Evolutionary conservation across 2,329 filamentous ascomycete species (phyloP).

Genomic region (Diaporthe eres): DNA sequence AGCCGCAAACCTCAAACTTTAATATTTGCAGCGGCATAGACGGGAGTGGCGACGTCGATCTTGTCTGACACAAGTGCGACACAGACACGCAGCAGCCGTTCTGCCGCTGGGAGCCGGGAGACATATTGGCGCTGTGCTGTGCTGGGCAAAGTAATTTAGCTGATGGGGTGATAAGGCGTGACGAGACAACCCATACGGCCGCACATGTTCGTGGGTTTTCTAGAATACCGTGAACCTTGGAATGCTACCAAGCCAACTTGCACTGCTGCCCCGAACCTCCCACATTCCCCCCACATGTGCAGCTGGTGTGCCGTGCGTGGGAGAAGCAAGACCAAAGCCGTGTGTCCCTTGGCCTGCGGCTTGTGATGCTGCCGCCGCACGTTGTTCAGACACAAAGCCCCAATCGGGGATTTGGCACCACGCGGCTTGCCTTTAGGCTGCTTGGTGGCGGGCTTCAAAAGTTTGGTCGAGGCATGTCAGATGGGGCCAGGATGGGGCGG

Average conservation of each 20-base stretch:
- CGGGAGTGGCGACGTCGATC: constrained; percentile 33
- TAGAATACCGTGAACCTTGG: constrained; percentile 10
- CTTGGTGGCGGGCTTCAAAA: constrained; percentile 15
- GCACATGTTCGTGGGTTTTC: background rate
- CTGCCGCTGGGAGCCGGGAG: background rate
- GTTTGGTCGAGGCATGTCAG: constrained; percentile 24
- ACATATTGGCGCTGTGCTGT: background rate
- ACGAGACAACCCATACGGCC: background rate
- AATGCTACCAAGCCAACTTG: background rate
- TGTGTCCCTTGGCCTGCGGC: constrained; percentile 7
- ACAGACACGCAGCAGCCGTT: background rate
- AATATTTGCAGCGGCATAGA: constrained; percentile 21
- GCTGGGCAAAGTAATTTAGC: constrained; percentile 17
- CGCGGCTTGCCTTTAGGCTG: constrained; percentile 23
- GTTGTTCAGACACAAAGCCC: constrained; percentile 6
- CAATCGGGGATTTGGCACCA: constrained; percentile 28
- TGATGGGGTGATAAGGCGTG: constrained; percentile 6
- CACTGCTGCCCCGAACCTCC: background rate
- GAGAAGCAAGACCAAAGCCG: background rate
- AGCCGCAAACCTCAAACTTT: constrained; percentile 21
- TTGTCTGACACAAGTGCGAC: constrained; percentile 19
- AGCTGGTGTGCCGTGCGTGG: background rate
- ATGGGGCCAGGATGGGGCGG: constrained; percentile 3
- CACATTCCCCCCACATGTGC: background rate
- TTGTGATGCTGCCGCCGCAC: constrained; percentile 4